Percentiles rank a stretch among this genome's conserved stretches.
phyloP scores from a whole-genome alignment of 1,139 yeast species.

The Kodamaea sp. region DNA sequence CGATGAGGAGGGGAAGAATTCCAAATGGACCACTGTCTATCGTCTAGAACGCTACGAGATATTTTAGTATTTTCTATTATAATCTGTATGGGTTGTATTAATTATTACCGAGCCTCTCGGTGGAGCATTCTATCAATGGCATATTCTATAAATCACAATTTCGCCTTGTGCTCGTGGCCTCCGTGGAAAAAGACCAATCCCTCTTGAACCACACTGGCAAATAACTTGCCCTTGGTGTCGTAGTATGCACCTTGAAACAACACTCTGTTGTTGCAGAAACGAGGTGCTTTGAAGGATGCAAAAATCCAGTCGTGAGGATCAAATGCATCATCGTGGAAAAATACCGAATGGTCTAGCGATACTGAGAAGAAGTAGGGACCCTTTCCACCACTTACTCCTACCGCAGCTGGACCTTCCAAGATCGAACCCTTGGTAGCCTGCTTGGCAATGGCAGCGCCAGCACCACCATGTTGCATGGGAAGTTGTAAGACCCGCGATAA shows the following conservation, averaged over 20 bases:
- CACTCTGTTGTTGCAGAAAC: slow-evolving; percentile 42
- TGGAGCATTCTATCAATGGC: no score
- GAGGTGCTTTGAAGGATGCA: slow-evolving; percentile 35
- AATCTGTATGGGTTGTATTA: no score
- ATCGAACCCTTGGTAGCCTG: slow-evolving; percentile 3
- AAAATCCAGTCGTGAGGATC: slow-evolving; percentile 45
- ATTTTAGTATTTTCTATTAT: no score
- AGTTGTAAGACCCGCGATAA: slow-evolving; percentile 30
- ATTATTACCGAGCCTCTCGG: no score
- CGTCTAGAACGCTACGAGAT: no score
- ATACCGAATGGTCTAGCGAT: slow-evolving; percentile 44
- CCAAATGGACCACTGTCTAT: no score
- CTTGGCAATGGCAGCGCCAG: slow-evolving; percentile 9
- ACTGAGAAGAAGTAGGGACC: slow-evolving; percentile 37
- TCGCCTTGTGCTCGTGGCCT: slow-evolving; percentile 31
- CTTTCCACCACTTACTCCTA: slow-evolving; percentile 18
- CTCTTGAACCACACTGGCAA: slow-evolving; percentile 47
- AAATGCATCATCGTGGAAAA: slow-evolving; percentile 44
- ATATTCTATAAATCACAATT: slow-evolving; percentile 23
- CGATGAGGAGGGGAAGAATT: no score
- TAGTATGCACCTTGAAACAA: slow-evolving; percentile 38
- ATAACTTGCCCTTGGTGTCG: slow-evolving; percentile 33
- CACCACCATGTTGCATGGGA: slow-evolving; percentile 10
- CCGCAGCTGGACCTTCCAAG: slow-evolving; percentile 5
- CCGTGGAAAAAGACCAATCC: slow-evolving; percentile 39